phyloP scores from a whole-genome alignment of 768 basidiomycete genomes.

The Stropharia rugosoannulata region DNA sequence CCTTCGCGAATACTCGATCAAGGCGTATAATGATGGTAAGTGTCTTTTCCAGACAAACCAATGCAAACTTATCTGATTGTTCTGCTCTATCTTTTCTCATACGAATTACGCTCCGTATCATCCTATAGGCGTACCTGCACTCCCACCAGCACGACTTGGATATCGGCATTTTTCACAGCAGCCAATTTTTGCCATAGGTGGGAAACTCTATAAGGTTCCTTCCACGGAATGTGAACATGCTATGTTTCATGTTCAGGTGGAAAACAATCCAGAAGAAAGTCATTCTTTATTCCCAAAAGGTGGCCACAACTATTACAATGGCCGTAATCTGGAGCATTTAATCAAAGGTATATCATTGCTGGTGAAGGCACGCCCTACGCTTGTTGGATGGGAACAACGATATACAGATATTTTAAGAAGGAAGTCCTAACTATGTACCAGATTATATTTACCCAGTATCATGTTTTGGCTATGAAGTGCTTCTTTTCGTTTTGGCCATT shows the following conservation, averaged over 20 bases:
- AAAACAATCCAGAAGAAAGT: slow-evolving; percentile 12
- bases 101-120: no score
- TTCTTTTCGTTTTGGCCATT: no score
- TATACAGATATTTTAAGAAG: slow-evolving; percentile 27
- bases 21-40: slow-evolving; percentile 57
- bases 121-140: slow-evolving; percentile 47
- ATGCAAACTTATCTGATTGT: no score
- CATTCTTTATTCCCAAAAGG: slow-evolving; percentile 44
- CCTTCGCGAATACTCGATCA: slow-evolving; percentile 48
- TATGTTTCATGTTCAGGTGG: slow-evolving; percentile 35
- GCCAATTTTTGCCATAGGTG: slow-evolving; percentile 50
- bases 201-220: slow-evolving; percentile 47
- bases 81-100: no score
- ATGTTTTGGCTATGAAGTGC: no score
- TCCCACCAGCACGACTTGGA: slow-evolving; percentile 53
- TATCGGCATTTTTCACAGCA: slow-evolving; percentile 49
- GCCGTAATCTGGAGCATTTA: slow-evolving; percentile 50
- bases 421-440: not conserved
- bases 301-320: slow-evolving; percentile 65
- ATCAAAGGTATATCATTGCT: slow-evolving; percentile 43
- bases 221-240: slow-evolving; percentile 44
- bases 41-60: not conserved
- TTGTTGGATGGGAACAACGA: slow-evolving; percentile 43
- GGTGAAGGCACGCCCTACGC: slow-evolving; percentile 29
- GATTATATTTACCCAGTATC: no score